Percentiles rank a stretch among this genome's conserved stretches.
Conservation (phyloP, 2,329 filamentous ascomycete genomes). For the Fusarium sp. region DNA sequence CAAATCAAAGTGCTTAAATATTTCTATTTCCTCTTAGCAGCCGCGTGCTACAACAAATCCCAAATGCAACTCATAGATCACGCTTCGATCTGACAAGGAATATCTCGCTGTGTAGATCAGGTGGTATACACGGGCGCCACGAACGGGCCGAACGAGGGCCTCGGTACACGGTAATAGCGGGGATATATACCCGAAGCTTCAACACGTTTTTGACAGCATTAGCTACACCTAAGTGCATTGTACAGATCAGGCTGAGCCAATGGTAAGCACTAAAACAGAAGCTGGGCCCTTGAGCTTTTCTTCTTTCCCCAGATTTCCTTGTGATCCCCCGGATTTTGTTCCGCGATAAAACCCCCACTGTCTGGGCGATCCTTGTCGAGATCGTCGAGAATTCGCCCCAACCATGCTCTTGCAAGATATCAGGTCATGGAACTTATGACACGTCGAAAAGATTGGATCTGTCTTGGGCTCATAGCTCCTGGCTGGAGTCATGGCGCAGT, state of each 20-base stretch:
- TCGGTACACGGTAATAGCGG: not conserved
- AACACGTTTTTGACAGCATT: not conserved
- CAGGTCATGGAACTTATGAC: not conserved
- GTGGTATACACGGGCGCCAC: fast-evolving
- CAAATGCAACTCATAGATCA: not conserved
- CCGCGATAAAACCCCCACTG: not conserved
- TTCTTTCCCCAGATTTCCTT: not conserved
- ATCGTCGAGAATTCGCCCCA: conserved; percentile 9
- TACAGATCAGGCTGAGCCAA: not conserved
- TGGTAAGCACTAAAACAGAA: not conserved
- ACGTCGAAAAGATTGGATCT: not conserved
- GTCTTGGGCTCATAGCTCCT: fast-evolving
- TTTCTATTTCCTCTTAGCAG: too few relatives aligned
- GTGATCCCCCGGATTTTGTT: not conserved
- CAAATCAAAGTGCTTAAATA: too few relatives aligned
- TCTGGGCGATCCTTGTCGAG: not conserved
- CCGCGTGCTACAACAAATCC: too few relatives aligned
- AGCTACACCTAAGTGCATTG: not conserved
- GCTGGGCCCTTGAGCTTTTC: not conserved
- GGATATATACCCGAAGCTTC: not conserved
- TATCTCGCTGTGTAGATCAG: not conserved
- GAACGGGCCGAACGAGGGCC: not conserved
- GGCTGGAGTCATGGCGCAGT: not conserved
- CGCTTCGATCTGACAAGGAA: not conserved
- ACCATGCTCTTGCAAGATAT: conserved; percentile 2